Evolutionary conservation across 148 eudicot species (phyloP).

Genomic region (Bassia scoparia): DNA sequence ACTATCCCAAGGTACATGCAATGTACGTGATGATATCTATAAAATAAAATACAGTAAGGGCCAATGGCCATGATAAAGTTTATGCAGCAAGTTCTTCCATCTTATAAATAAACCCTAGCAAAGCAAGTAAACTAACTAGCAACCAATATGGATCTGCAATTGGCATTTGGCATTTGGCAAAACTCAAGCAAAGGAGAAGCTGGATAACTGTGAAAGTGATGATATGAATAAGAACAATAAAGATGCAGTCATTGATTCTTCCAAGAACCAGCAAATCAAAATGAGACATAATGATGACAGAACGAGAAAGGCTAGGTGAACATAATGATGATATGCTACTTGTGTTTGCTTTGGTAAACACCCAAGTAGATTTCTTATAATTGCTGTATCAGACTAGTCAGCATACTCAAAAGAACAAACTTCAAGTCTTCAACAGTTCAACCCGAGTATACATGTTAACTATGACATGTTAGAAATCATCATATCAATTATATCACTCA

Average conservation of each 20-base stretch:
- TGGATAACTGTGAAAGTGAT: background rate
- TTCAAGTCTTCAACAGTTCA: no score
- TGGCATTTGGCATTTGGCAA: background rate
- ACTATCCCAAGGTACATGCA: conserved; percentile 90
- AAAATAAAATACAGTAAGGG: conserved; percentile 9
- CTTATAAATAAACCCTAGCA: background rate
- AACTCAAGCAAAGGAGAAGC: background rate
- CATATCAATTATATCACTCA: background rate
- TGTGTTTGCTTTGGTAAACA: background rate
- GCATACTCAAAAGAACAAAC: background rate
- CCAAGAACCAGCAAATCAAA: background rate
- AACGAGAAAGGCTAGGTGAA: background rate
- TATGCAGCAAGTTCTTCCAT: background rate
- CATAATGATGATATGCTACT: background rate
- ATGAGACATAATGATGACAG: background rate
- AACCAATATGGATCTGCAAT: background rate
- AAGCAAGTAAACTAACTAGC: background rate
- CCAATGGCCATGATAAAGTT: background rate
- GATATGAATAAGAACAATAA: background rate
- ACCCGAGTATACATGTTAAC: background rate
- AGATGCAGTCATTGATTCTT: background rate
- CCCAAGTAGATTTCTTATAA: no score
- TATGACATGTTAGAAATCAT: background rate
- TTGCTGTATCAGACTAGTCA: background rate
- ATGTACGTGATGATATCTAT: conserved; percentile 88